Evolutionary conservation across 2,329 filamentous ascomycete genomes (phyloP).

Genomic region (Cadophora luteo-olivacea): DNA sequence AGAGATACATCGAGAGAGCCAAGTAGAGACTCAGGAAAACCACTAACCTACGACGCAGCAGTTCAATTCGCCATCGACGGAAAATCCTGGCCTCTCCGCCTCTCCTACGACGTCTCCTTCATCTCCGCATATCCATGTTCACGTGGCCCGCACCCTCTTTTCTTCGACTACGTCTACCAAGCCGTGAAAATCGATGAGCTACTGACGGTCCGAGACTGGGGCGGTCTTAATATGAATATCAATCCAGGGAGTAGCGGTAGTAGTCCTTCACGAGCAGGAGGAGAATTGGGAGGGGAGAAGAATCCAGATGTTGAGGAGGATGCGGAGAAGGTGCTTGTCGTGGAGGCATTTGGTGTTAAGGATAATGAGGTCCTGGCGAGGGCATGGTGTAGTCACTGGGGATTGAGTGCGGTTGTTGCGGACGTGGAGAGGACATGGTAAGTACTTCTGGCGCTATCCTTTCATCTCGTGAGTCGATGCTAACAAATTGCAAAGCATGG

Average conservation of each 20-base stretch:
- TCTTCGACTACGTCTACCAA: slow-evolving; percentile 72
- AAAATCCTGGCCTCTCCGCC: slow-evolving; percentile 66
- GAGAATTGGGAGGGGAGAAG: slow-evolving; percentile 40
- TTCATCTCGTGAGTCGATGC: background rate
- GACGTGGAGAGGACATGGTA: slow-evolving; percentile 70
- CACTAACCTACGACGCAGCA: slow-evolving; percentile 63
- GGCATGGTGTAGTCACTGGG: slow-evolving; percentile 81
- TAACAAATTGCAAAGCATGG: slow-evolving; percentile 56
- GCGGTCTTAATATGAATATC: slow-evolving; percentile 25
- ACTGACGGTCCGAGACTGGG: slow-evolving; percentile 71
- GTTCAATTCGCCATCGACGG: slow-evolving; percentile 70
- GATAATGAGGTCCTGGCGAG: slow-evolving; percentile 80
- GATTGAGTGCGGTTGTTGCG: slow-evolving; percentile 72
- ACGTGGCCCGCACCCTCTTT: slow-evolving; percentile 70
- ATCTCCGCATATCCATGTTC: slow-evolving; percentile 69
- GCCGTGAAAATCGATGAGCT: slow-evolving; percentile 68
- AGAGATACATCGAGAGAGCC: slow-evolving; percentile 16
- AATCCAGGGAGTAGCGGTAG: background rate
- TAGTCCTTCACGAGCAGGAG: background rate
- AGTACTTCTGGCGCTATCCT: slow-evolving; percentile 6
- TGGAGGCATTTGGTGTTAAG: slow-evolving; percentile 74
- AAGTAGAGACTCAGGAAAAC: slow-evolving; percentile 38
- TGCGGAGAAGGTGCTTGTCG: slow-evolving; percentile 70
- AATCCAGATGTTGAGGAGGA: slow-evolving; percentile 50
- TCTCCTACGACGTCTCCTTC: slow-evolving; percentile 71